A percentile compares a stretch with the other conserved stretches of the same genome.
These are phyloP conservation scores for Candida alai DNA, from an alignment of 805 yeast genomes.

Conservation along the genomic window DNA sequence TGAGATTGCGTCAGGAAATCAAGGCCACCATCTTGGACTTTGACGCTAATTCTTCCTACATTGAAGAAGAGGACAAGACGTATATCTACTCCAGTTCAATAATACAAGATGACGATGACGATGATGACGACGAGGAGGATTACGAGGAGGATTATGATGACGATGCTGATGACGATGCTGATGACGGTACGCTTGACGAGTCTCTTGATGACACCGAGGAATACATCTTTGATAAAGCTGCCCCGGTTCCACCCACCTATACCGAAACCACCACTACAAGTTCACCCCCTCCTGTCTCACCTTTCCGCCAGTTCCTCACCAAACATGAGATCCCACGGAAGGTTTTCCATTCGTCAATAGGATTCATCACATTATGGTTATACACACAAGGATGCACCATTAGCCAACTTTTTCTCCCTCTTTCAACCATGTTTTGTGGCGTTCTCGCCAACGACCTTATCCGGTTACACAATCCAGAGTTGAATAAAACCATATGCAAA, in stretches of 20 bases:
- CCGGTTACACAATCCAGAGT: constrained; percentile 55
- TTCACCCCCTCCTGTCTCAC: neutral
- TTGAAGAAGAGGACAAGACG: constrained; percentile 39
- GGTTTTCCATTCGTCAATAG: constrained; percentile 83
- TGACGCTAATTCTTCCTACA: constrained; percentile 25
- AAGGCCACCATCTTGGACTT: constrained; percentile 9
- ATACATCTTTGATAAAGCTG: constrained; percentile 5
- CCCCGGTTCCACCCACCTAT: neutral
- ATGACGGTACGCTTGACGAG: constrained; percentile 8
- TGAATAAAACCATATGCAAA: constrained; percentile 65
- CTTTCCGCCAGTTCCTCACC: constrained; percentile 42
- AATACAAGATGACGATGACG: constrained; percentile 15
- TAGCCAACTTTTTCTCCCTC: constrained; percentile 54
- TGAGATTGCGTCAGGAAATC: constrained; percentile 4
- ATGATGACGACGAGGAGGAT: constrained; percentile 15
- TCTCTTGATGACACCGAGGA: constrained; percentile 9
- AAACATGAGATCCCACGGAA: constrained; percentile 91
- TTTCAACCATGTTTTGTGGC: constrained; percentile 50
- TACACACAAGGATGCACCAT: constrained; percentile 61
- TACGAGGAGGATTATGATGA: constrained; percentile 15
- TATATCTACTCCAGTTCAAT: constrained; percentile 25
- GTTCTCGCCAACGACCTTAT: constrained; percentile 64
- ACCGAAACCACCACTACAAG: neutral
- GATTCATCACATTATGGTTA: constrained; percentile 70
- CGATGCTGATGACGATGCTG: constrained; percentile 12